These are phyloP conservation scores for Dalbergia cochinchinensis DNA, from an alignment of 306 rosid species.

Conservation along the genomic window DNA sequence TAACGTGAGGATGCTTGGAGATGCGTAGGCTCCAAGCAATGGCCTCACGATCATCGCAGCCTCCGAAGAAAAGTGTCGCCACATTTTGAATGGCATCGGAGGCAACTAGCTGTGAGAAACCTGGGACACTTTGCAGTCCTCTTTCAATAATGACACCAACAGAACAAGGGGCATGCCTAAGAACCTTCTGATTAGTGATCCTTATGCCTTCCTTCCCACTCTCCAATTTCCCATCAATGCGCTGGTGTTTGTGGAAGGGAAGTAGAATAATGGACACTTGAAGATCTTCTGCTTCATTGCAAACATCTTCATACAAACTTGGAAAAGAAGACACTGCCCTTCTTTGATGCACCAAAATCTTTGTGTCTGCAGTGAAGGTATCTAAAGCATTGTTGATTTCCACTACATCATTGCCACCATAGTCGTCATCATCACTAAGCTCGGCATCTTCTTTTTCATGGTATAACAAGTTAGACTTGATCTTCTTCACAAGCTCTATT, in stretches of 20 bases:
- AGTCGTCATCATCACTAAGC: constrained; percentile 80
- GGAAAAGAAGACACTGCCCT: constrained; percentile 71
- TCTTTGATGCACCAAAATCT: constrained; percentile 57
- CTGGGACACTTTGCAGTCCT: constrained; percentile 57
- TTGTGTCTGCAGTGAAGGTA: constrained; percentile 64
- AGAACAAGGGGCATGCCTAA: constrained; percentile 86
- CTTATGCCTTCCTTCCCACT: constrained; percentile 82
- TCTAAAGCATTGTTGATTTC: constrained; percentile 78
- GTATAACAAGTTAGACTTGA: constrained; percentile 65
- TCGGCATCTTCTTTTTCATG: constrained; percentile 80
- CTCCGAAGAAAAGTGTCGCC: constrained; percentile 83
- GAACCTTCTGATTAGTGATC: constrained; percentile 85
- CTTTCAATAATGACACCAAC: constrained; percentile 77
- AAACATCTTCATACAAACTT: constrained; percentile 77
- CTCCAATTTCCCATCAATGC: constrained; percentile 92
- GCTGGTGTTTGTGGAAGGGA: constrained; percentile 90
- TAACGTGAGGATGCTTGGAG: constrained; percentile 58
- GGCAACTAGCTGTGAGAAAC: constrained; percentile 64
- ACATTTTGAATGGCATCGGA: constrained; percentile 64
- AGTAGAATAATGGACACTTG: constrained; percentile 64
- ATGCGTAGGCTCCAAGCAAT: constrained; percentile 87
- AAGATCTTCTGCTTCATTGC: constrained; percentile 80
- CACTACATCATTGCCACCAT: constrained; percentile 86
- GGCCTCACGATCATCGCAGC: constrained; percentile 88
- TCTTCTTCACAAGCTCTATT: constrained; percentile 74